A percentile compares a stretch with the other conserved stretches of the same genome.
Evolutionary conservation across 2,329 filamentous ascomycete species (phyloP).

Genomic region (Bretziella fagacearum): DNA sequence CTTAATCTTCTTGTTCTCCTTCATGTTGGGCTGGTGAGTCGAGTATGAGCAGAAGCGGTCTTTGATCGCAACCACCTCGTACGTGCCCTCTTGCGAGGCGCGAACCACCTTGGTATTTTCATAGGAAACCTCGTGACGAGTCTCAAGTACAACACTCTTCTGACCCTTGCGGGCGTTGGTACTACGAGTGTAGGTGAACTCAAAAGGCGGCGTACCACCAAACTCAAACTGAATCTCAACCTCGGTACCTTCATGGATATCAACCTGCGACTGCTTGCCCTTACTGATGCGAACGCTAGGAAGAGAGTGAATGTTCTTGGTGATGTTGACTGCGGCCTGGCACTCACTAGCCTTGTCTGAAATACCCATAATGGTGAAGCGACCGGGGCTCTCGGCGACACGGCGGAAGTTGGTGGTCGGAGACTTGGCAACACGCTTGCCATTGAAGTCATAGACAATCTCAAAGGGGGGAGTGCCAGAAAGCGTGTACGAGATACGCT

Average conservation of each 20-base stretch:
- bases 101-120: slow-evolving; percentile 67
- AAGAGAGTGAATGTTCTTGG: slow-evolving; percentile 76
- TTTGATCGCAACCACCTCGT: slow-evolving; percentile 93
- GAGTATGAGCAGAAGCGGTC: slow-evolving; percentile 84
- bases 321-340: slow-evolving; percentile 59
- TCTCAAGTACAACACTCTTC: slow-evolving; percentile 69
- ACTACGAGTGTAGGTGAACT: slow-evolving; percentile 90
- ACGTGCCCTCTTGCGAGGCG: slow-evolving; percentile 86
- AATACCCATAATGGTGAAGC: slow-evolving; percentile 72
- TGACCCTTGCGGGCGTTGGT: slow-evolving; percentile 69
- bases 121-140: slow-evolving; percentile 69
- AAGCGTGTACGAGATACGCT: slow-evolving; percentile 81
- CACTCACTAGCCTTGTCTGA: slow-evolving; percentile 82
- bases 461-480: slow-evolving; percentile 85
- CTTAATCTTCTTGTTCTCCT: slow-evolving; percentile 24
- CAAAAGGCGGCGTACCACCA: slow-evolving; percentile 86
- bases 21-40: slow-evolving; percentile 43
- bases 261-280: slow-evolving; percentile 62
- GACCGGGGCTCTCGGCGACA: slow-evolving; percentile 77
- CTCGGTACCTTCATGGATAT: slow-evolving; percentile 93
- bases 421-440: slow-evolving; percentile 62
- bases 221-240: slow-evolving; percentile 92
- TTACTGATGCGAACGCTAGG: slow-evolving; percentile 81
- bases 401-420: slow-evolving; percentile 74
- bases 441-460: slow-evolving; percentile 79